Conservation (phyloP, 345 rosid species). For the Limnanthes douglasii region DNA sequence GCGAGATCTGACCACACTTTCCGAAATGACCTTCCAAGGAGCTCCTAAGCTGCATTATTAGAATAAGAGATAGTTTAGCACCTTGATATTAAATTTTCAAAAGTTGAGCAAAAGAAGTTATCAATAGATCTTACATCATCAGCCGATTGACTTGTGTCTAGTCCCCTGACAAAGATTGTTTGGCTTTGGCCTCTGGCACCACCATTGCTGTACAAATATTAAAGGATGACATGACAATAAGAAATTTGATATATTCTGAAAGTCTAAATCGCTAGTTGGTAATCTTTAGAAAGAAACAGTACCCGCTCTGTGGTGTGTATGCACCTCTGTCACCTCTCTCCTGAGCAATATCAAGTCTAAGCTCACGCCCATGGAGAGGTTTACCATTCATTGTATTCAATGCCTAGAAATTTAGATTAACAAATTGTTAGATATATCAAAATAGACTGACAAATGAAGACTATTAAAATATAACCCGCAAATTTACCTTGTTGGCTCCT, state of each 20-base stretch:
- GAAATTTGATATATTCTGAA: background rate
- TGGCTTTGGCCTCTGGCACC: conserved; percentile 24
- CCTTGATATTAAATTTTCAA: background rate
- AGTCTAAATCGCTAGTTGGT: no score
- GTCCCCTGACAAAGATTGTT: conserved; percentile 43
- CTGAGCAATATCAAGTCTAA: conserved; percentile 62
- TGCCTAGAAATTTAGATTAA: no score
- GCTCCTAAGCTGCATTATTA: conserved; percentile 25
- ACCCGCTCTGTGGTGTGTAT: conserved; percentile 68
- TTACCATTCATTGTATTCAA: conserved; percentile 40
- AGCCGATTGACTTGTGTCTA: conserved; percentile 32
- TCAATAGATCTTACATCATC: conserved; percentile 24
- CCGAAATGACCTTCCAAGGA: conserved; percentile 45
- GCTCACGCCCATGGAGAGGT: conserved; percentile 24
- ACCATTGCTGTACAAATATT: conserved; percentile 25
- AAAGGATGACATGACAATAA: background rate
- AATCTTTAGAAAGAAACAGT: background rate
- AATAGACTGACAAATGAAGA: no score
- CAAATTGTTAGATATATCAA: no score
- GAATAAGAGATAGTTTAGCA: background rate
- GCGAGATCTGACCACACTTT: conserved; percentile 53
- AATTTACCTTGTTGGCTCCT: conserved; percentile 46
- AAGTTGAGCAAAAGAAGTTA: background rate
- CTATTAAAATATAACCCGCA: background rate
- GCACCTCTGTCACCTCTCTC: conserved; percentile 69